Base-by-base conservation (phyloP, 169 alveolate species). In the Amoebophrya sp. region DNA sequence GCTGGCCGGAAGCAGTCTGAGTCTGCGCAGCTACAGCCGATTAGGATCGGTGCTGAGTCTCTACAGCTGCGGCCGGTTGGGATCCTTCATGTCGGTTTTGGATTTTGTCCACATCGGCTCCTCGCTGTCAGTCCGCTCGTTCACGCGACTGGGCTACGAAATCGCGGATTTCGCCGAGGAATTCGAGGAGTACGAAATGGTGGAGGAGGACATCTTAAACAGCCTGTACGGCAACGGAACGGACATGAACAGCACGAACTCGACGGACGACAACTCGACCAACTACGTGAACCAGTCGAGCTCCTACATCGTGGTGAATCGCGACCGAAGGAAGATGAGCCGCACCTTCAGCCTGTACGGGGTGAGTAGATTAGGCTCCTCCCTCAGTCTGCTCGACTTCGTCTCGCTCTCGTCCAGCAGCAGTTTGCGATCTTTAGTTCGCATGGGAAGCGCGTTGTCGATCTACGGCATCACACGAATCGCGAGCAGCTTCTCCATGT, bases 71-170 rank as follows among this genome's bases (percentile, higher is more conserved):
- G 40, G 53, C 40, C 35, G 90, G 10, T 39, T 88, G 2, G 90
- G 90, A 1, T 25, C 40, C 90, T 88, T 40, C 32, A 14, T 88
- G 10, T 88, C 90, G 40, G n/a, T 32, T 23, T 18, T 88, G 2
- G 90, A 88, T 23, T 88, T 35, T 35, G 90, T 40, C 3, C 53
- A 88, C 23, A 35, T 88, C n/a, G 90, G 90, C n/a, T 25, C 40
- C 40, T 32, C 90, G 40, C 32, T 88, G 40, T 35, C 54, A 0
- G 2, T 88, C 32, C 35, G 90, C 12, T 25, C 40, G 32, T 88
- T 35, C 47, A 40, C 90, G n/a, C 0, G 90, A 12, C 90, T 88
- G 7, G 35, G 53, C n/a, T 32, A 14, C 35, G 35, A 35, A n/a
- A 32, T 88, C 32, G 53, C 40, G 35, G 90, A 88, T 40, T 35